Percentiles rank a stretch among this genome's conserved stretches.
Evolutionary conservation across 345 rosid species (phyloP).

Genomic region (Cardamine occulta): DNA sequence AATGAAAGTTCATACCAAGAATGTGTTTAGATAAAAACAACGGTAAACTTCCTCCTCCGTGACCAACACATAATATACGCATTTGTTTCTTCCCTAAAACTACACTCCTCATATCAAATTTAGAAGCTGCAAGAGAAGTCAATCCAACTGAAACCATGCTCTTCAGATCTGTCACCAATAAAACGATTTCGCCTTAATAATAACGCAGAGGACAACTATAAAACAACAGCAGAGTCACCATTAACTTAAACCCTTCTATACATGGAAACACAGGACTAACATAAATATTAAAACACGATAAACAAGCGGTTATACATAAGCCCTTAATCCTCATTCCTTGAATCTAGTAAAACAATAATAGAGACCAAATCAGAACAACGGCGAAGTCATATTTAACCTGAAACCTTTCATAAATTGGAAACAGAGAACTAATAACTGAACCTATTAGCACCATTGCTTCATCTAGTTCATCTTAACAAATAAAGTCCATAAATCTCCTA

Average conservation of each 20-base stretch:
- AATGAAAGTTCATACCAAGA: constrained; percentile 54
- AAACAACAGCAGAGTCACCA: not conserved
- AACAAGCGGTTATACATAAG: not conserved
- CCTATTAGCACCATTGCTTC: not conserved
- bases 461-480: constrained; percentile 1
- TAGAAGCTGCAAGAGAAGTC: constrained; percentile 64
- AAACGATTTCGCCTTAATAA: not conserved
- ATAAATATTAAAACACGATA: not conserved
- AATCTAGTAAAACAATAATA: not conserved
- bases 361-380: not conserved
- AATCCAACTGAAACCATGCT: constrained; percentile 88
- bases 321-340: not conserved
- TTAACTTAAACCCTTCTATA: not conserved
- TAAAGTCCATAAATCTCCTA: not conserved
- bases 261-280: constrained; percentile 6
- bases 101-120: constrained; percentile 59
- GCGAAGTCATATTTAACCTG: too few relatives aligned
- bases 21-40: constrained; percentile 81
- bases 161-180: constrained; percentile 64
- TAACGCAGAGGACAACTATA: not conserved
- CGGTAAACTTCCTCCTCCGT: constrained; percentile 94
- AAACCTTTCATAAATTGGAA: too few relatives aligned
- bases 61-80: constrained; percentile 83
- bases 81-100: constrained; percentile 59
- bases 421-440: not conserved